These are phyloP conservation scores for Tetracladium setigerum DNA, from an alignment of 495 filamentous ascomycete species.

Conservation along the genomic window DNA sequence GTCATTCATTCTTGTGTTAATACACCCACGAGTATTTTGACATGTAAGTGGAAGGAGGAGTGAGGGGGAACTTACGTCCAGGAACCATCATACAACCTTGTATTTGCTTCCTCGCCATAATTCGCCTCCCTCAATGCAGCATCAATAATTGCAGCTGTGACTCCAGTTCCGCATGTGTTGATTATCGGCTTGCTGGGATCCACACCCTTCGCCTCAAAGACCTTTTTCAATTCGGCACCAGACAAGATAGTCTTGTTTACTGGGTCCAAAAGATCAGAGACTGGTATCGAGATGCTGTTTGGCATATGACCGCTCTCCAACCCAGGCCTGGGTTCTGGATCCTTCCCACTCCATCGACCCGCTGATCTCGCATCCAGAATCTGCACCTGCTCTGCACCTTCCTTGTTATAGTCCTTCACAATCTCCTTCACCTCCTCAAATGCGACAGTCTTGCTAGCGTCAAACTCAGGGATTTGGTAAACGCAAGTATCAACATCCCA, in stretches of 20 bases:
- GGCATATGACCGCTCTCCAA: conserved; percentile 91
- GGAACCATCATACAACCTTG: conserved; percentile 87
- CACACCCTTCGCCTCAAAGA: conserved; percentile 73
- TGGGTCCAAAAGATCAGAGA: conserved; percentile 73
- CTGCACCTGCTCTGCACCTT: conserved; percentile 73
- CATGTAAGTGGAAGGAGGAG: background rate
- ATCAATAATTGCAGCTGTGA: conserved; percentile 90
- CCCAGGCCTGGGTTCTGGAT: conserved; percentile 80
- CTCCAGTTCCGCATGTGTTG: conserved; percentile 85
- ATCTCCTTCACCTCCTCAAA: conserved; percentile 78
- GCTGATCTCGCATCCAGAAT: conserved; percentile 81
- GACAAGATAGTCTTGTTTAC: conserved; percentile 74
- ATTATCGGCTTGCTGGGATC: conserved; percentile 82
- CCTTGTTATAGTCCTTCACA: conserved; percentile 65
- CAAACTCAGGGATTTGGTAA: conserved; percentile 44
- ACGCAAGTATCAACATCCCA: conserved; percentile 50
- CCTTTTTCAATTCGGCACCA: conserved; percentile 55
- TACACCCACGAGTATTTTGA: conserved; percentile 10
- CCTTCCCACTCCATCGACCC: conserved; percentile 73
- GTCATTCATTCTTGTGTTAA: background rate
- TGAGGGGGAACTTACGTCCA: conserved; percentile 73
- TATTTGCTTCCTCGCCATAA: conserved; percentile 56
- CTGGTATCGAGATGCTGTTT: conserved; percentile 74
- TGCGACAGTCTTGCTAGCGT: conserved; percentile 38
- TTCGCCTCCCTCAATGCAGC: conserved; percentile 75